Percentiles rank a stretch among this genome's conserved stretches.
Evolutionary conservation across 768 basidiomycete genomes (phyloP).

Genomic region (Chiua virens): DNA sequence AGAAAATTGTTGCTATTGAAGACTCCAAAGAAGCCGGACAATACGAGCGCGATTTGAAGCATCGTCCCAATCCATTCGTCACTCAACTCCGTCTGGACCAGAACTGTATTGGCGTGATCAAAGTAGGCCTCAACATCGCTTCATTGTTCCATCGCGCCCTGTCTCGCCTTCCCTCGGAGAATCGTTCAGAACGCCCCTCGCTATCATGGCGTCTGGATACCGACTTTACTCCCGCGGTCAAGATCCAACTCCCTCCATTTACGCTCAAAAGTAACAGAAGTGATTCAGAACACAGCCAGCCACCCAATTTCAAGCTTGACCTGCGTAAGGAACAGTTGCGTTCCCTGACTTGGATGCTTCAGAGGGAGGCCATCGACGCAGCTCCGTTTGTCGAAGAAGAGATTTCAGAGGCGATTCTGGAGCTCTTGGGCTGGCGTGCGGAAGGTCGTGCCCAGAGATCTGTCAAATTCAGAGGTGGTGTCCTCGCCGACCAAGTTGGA

Average conservation of each 20-base stretch:
- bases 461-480: conserved; percentile 78
- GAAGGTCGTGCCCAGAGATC: conserved; percentile 85
- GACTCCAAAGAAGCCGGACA: conserved; percentile 84
- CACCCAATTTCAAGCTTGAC: conserved; percentile 69
- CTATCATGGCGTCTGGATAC: conserved; percentile 84
- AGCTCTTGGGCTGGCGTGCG: conserved; percentile 90
- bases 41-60: conserved; percentile 86
- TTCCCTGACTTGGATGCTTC: conserved; percentile 90
- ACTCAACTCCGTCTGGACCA: conserved; percentile 74
- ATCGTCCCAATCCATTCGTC: conserved; percentile 82
- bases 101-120: conserved; percentile 66
- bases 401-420: conserved; percentile 85
- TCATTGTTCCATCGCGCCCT: conserved; percentile 86
- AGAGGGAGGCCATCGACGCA: conserved; percentile 64
- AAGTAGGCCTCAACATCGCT: conserved; percentile 85
- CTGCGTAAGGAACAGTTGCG: conserved; percentile 86
- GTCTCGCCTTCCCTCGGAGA: conserved; percentile 67
- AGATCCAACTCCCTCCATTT: conserved; percentile 62
- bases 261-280: conserved; percentile 70
- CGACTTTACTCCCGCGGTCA: conserved; percentile 66
- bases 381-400: conserved; percentile 90
- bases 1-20: conserved; percentile 68
- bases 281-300: conserved; percentile 72
- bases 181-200: conserved; percentile 43
- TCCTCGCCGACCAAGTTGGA: conserved; percentile 94